Evolutionary conservation across 768 basidiomycete genomes (phyloP).

Genomic region (Piloderma croceum): DNA sequence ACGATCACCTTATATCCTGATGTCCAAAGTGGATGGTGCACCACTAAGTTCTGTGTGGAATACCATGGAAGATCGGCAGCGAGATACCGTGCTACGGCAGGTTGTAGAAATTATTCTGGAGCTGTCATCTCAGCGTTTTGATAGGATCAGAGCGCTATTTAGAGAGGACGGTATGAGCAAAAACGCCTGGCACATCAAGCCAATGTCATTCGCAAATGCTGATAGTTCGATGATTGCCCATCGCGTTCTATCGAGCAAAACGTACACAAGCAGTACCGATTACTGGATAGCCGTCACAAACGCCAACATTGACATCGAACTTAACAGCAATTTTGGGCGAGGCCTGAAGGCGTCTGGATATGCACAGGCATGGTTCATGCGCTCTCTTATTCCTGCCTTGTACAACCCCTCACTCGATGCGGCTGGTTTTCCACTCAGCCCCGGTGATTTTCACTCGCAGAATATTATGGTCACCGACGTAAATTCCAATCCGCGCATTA

Average conservation of each 20-base stretch:
- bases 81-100: conserved; percentile 4
- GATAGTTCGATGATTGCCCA: neutral
- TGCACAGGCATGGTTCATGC: neutral
- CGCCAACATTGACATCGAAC: conserved; percentile 1
- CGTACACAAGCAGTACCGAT: conserved; percentile 4
- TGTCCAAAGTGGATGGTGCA: no score
- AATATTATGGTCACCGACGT: no score
- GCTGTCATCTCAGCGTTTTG: conserved; percentile 5
- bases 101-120: conserved; percentile 8
- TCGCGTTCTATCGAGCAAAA: conserved; percentile 1
- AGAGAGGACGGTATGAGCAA: neutral
- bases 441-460: no score
- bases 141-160: conserved; percentile 7
- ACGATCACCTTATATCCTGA: conserved; percentile 8
- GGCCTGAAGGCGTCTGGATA: no score
- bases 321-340: no score
- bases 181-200: neutral
- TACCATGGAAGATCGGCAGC: conserved; percentile 4
- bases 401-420: neutral
- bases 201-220: no score
- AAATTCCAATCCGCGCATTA: conserved; percentile 8
- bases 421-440: neutral
- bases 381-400: neutral
- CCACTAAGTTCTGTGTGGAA: conserved; percentile 8
- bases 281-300: conserved; percentile 7